phyloP scores from a whole-genome alignment of 495 filamentous ascomycete genomes.

The Lepraria neglecta region DNA sequence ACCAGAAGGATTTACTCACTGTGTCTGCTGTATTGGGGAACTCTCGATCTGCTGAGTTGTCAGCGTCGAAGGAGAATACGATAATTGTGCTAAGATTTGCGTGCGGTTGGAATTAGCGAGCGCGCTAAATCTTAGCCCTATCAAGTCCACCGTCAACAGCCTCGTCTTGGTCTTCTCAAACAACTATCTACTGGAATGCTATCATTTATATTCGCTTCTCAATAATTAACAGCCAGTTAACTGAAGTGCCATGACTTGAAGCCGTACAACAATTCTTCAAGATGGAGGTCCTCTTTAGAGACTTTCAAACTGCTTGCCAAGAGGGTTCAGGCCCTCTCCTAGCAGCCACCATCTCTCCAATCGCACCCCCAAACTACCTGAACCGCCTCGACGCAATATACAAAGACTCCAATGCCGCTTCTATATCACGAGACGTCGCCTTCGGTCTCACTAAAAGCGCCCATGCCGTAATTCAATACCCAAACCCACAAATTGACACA shows the following conservation, averaged over 20 bases:
- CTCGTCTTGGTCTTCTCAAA: neutral
- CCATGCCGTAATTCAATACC: slow-evolving; percentile 44
- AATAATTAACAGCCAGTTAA: neutral
- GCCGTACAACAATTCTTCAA: too few relatives aligned
- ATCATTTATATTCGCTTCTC: neutral
- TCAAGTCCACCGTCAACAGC: neutral
- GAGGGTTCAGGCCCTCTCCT: slow-evolving; percentile 57
- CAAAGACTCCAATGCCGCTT: slow-evolving; percentile 52
- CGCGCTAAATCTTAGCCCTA: slow-evolving; percentile 23
- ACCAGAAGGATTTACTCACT: neutral
- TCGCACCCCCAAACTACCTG: slow-evolving; percentile 49
- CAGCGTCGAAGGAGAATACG: slow-evolving; percentile 9
- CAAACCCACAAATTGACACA: slow-evolving; percentile 57
- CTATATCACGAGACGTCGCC: slow-evolving; percentile 51
- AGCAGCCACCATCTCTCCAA: slow-evolving; percentile 62
- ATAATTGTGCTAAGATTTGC: slow-evolving; percentile 21
- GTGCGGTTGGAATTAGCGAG: slow-evolving; percentile 25
- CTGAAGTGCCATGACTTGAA: neutral
- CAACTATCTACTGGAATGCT: neutral
- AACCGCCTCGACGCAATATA: slow-evolving; percentile 56
- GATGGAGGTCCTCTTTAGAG: slow-evolving; percentile 58
- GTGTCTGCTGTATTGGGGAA: slow-evolving; percentile 1
- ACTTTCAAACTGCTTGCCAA: slow-evolving; percentile 55
- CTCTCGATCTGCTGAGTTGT: neutral
- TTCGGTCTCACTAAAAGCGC: slow-evolving; percentile 50